Evolutionary conservation across 2,329 filamentous ascomycete genomes (phyloP).

Genomic region (Talaromyces sp.): DNA sequence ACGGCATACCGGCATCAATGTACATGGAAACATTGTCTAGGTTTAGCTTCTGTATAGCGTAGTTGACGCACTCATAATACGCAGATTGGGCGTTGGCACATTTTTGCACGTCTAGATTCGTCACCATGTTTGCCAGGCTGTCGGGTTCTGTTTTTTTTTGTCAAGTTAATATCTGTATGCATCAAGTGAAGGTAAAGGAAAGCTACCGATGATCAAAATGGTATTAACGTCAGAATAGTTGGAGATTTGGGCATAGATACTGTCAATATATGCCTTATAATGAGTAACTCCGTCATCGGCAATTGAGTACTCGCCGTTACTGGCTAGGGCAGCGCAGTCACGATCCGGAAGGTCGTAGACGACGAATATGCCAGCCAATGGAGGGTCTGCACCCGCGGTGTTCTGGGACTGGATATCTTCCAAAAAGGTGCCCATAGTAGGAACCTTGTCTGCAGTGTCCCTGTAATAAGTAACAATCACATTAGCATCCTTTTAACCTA

Average conservation of each 20-base stretch:
- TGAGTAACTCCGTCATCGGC: constrained; percentile 48
- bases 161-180: not conserved
- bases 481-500: not conserved
- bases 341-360: constrained; percentile 62
- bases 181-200: not conserved
- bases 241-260: constrained; percentile 50
- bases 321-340: constrained; percentile 60
- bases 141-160: constrained; percentile 51
- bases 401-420: constrained; percentile 46
- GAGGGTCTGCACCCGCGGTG: constrained; percentile 43
- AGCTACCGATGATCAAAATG: constrained; percentile 47
- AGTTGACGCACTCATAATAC: constrained; percentile 54
- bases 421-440: constrained; percentile 45
- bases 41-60: constrained; percentile 55
- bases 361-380: constrained; percentile 50
- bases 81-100: constrained; percentile 52
- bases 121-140: constrained; percentile 59
- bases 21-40: constrained; percentile 61
- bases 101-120: constrained; percentile 52
- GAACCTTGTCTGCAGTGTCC: constrained; percentile 48
- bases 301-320: constrained; percentile 58
- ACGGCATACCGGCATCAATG: constrained; percentile 50
- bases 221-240: constrained; percentile 51
- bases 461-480: constrained; percentile 13
- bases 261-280: constrained; percentile 53